These are phyloP conservation scores for Ambrosia artemisiifolia DNA, from an alignment of 129 eudicot species.

Conservation along the genomic window DNA sequence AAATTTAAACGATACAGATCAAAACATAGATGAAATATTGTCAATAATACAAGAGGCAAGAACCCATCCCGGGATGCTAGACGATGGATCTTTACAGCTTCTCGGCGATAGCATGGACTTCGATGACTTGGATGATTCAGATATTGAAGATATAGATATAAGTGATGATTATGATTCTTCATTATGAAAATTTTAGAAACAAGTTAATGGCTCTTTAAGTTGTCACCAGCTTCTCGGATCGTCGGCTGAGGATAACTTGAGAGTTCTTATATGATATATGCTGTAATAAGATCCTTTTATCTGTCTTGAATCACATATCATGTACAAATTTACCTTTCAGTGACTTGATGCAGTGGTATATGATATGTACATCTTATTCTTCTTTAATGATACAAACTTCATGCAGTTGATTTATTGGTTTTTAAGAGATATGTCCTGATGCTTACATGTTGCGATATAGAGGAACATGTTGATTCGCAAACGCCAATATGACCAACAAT, in stretches of 20 bases:
- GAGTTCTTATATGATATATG: conserved; percentile 14
- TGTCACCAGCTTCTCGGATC: conserved; percentile 1
- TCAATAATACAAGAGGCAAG: conserved; percentile 63
- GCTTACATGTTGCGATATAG: too few relatives aligned
- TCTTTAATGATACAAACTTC: not conserved
- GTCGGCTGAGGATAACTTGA: conserved; percentile 9
- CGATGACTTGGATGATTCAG: conserved; percentile 61
- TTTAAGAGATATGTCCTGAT: too few relatives aligned
- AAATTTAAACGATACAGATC: conserved; percentile 37
- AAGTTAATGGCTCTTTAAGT: not conserved
- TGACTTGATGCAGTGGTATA: not conserved
- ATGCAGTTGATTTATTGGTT: too few relatives aligned
- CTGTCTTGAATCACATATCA: not conserved
- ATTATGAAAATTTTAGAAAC: conserved; percentile 14
- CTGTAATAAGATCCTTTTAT: conserved; percentile 22
- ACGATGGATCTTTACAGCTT: conserved; percentile 21
- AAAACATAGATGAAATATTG: conserved; percentile 46
- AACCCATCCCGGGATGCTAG: conserved; percentile 31
- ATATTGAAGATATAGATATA: conserved; percentile 51
- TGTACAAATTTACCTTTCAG: not conserved
- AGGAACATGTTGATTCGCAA: too few relatives aligned
- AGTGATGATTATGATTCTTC: conserved; percentile 54
- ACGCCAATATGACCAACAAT: too few relatives aligned
- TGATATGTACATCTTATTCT: conserved; percentile 1
- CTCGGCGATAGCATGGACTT: conserved; percentile 62